phyloP scores from a whole-genome alignment of 1,284 basidiomycete genomes.

The Leccinum griseonigrum region DNA sequence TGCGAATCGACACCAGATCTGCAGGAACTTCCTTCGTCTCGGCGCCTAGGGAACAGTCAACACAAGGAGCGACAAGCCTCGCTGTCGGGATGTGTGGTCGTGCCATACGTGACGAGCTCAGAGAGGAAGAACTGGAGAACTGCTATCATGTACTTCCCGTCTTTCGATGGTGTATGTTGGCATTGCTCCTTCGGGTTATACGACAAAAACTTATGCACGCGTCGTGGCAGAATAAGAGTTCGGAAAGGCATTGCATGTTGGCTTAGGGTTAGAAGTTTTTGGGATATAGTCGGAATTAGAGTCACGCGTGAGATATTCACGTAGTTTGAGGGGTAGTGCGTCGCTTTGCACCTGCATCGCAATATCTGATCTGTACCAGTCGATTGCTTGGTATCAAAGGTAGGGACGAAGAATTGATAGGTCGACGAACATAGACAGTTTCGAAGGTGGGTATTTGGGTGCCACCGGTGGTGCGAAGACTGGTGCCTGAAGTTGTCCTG shows the following conservation, averaged over 20 bases:
- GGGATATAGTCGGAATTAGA: too few species aligned
- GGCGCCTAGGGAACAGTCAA: slow-evolving; percentile 69
- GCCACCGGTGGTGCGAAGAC: too few species aligned
- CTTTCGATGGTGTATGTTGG: slow-evolving; percentile 57
- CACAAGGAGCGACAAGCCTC: slow-evolving; percentile 86
- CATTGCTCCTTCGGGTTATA: slow-evolving; percentile 70
- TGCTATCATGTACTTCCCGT: slow-evolving; percentile 57
- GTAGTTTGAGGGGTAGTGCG: too few species aligned
- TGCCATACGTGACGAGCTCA: slow-evolving; percentile 78
- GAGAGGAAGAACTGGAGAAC: slow-evolving; percentile 77
- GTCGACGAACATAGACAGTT: too few species aligned
- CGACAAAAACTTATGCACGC: slow-evolving; percentile 86
- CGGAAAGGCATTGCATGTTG: slow-evolving; percentile 83
- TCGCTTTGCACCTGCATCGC: too few species aligned
- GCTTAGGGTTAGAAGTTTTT: too few species aligned
- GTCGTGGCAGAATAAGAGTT: slow-evolving; percentile 92
- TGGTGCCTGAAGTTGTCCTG: too few species aligned
- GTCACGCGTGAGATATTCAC: too few species aligned
- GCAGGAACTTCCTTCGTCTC: slow-evolving; percentile 76
- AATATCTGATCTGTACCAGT: too few species aligned
- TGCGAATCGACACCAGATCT: slow-evolving; percentile 82
- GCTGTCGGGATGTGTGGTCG: slow-evolving; percentile 54
- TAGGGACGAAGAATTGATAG: too few species aligned
- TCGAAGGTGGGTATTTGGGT: too few species aligned
- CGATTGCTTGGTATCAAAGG: too few species aligned